A percentile compares a stretch with the other conserved stretches of the same genome.
phyloP scores from a whole-genome alignment of 2,329 filamentous ascomycete genomes.

The Chalara sp. region DNA sequence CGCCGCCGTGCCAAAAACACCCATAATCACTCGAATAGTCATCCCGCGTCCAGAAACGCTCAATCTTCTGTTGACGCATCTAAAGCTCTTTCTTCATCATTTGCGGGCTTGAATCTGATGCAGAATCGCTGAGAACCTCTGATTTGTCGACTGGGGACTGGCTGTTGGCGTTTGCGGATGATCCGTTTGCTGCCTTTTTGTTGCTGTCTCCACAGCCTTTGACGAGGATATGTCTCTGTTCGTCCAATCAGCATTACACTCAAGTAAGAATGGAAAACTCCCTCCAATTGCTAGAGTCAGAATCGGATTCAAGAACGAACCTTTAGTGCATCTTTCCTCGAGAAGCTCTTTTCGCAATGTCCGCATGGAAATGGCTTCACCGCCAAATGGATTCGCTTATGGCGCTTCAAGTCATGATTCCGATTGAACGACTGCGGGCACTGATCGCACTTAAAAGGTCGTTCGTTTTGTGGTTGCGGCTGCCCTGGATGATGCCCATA shows the following conservation, averaged over 20 bases:
- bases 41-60: no score
- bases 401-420: slow-evolving; percentile 92
- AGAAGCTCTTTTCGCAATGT: slow-evolving; percentile 94
- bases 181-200: not conserved
- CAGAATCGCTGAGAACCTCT: slow-evolving; percentile 25
- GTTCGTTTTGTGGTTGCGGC: slow-evolving; percentile 58
- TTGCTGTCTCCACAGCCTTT: slow-evolving; percentile 55
- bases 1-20: no score
- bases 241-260: slow-evolving; percentile 20
- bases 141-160: slow-evolving; percentile 24
- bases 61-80: not conserved
- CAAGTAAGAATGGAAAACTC: not conserved
- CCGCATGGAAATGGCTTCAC: slow-evolving; percentile 93
- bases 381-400: slow-evolving; percentile 89
- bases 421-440: slow-evolving; percentile 92
- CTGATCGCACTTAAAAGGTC: slow-evolving; percentile 90
- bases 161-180: slow-evolving; percentile 14
- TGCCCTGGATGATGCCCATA: slow-evolving; percentile 49
- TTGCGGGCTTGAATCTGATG: slow-evolving; percentile 18
- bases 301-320: slow-evolving; percentile 43
- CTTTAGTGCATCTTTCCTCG: slow-evolving; percentile 93
- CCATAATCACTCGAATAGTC: no score
- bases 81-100: slow-evolving; percentile 21
- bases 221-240: slow-evolving; percentile 58
- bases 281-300: slow-evolving; percentile 11